Evolutionary conservation across 805 yeast genomes (phyloP).

Genomic region (Nakazawaea wickerhamii): DNA sequence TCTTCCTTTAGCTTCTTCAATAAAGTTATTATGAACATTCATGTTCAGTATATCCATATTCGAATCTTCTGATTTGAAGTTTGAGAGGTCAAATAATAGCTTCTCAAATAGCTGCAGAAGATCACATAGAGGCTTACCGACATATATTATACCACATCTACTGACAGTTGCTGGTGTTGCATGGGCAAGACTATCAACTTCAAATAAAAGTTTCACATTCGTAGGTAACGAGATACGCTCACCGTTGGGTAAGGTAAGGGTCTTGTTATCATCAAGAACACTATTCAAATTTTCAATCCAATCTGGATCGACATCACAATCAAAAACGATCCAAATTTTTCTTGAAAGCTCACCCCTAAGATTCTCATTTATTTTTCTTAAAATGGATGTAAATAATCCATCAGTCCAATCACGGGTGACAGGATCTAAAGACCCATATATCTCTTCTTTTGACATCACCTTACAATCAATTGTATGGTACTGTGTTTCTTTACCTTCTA

Average conservation of each 20-base stretch:
- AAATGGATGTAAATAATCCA: slow-evolving; percentile 67
- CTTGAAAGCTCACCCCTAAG: slow-evolving; percentile 52
- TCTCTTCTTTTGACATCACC: slow-evolving; percentile 54
- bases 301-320: slow-evolving; percentile 89
- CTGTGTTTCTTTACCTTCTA: slow-evolving; percentile 32
- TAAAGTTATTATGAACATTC: slow-evolving; percentile 17
- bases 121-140: slow-evolving; percentile 32
- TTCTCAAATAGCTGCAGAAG: slow-evolving; percentile 13
- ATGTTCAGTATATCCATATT: not conserved
- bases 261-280: slow-evolving; percentile 81
- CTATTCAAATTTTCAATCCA: slow-evolving; percentile 92
- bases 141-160: slow-evolving; percentile 86
- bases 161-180: slow-evolving; percentile 92
- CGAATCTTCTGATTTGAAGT: not conserved
- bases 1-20: slow-evolving; percentile 25
- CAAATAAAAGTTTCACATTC: slow-evolving; percentile 67
- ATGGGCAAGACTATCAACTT: slow-evolving; percentile 55
- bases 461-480: slow-evolving; percentile 65
- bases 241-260: slow-evolving; percentile 83
- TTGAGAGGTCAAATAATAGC: slow-evolving; percentile 15
- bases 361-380: slow-evolving; percentile 54
- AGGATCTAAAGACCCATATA: slow-evolving; percentile 68
- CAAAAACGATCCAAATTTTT: slow-evolving; percentile 75
- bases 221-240: slow-evolving; percentile 69
- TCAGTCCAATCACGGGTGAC: slow-evolving; percentile 90